Evolutionary conservation across 169 alveolate genomes (phyloP), one percentile per base, ranked within the genome.

Genomic region (Cytauxzoon felis): DNA sequence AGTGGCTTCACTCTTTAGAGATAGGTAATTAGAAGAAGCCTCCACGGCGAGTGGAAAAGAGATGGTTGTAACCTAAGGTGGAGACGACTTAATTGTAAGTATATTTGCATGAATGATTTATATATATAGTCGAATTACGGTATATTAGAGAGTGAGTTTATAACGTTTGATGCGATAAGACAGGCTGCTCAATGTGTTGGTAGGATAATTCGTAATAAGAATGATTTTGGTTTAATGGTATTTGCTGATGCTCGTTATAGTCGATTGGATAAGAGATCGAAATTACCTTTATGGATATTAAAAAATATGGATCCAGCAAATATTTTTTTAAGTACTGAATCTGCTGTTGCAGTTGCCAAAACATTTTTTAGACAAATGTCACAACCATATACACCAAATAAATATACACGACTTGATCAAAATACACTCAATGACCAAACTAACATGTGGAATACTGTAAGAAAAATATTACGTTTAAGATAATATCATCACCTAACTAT

Each of bases 131-230:
- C 91, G 57, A 92, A 93, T 52, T 93, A 93, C 72, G 92, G 93
- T 54, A 93, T 95, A 23, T 87, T 91, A 61, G 98, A 97, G 79
- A 91, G 88, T 64, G 99, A 97, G 71, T 97, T 95, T 65, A 82
- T 97, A 27, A 95, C 97, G 27, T 97, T 97, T 78, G 99, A 97
- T 75, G 99, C 99, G 1, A 95, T 97, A 98, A 91, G 99, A 24
- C 98, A 92, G 88, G 96, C 98, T 21, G 95, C 98, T 8, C 97
- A 97, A 70, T 97, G 99, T 65, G 95, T 95, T 16, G 99, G 99
- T 0, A 86, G 99, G 26, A 96, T 96, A 42, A 88, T 96, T 33
- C 91, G 99, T 42, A 91, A 92, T 60, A 94, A 94, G 80, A 79
- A 88, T 27, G 98, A 94, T 54, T 94, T 93, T 63, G 98, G 98